Base-by-base conservation (phyloP, 192 early-diverging fungal genomes). In the Lunasporangiospora selenospora region DNA sequence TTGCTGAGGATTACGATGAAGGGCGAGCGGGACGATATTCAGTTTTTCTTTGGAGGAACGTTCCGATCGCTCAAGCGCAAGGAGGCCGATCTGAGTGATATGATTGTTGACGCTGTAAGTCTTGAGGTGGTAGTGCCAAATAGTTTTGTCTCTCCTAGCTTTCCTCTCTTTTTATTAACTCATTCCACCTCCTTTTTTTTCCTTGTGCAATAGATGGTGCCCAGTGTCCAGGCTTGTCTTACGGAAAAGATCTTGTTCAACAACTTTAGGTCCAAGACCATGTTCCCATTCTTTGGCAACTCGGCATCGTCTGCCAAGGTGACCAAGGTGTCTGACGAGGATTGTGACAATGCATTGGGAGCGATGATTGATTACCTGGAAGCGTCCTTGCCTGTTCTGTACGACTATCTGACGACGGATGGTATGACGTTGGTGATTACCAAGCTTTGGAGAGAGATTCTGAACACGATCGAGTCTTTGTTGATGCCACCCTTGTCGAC, bases 11-110 rank as follows among this genome's bases (percentile, higher is more conserved):
- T 91, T 12, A 92, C 87, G 12, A 88, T 92, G 82, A 88, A 90
- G 50, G 87, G 87, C 31, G 92, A 92, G 65, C 84, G 83, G 44
- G 89, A 92, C 32, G 90, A 91, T 64, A 82, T 87, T n/a, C 89
- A 91, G 65, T 94, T 92, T 65, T 92, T 88, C 80, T 92, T 90
- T 53, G 88, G 89, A 31, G 84, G 86, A 57, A 87, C 90, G 27
- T 91, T 90, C 76, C 85, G 91, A 29, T 82, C 77, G 16, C 50
- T 94, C 21, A 85, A 87, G 60, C 81, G 90, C 26, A 81, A 89
- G 29, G 80, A 88, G 50, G 79, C 85, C 19, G 89, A 92, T 48
- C 82, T 90, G 69, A 81, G 84, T 48, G 81, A 86, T 48, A 79
- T 80, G 29, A 88, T 92, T 66, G 87, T 91, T 11, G 88, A 92